phyloP scores from a whole-genome alignment of 208 protist species.

The Lotmaria passim region DNA sequence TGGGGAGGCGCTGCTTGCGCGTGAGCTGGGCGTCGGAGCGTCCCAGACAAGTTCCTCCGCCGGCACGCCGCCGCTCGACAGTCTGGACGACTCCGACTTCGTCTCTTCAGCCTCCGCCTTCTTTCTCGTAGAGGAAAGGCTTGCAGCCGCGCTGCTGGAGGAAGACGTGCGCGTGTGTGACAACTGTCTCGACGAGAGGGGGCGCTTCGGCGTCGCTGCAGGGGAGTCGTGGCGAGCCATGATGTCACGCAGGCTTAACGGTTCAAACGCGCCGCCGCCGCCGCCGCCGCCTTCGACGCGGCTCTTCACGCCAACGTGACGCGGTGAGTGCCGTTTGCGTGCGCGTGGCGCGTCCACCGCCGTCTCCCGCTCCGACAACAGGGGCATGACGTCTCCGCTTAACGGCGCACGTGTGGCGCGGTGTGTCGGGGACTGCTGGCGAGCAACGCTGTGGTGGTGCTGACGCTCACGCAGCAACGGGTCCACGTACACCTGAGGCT shows the following conservation, averaged over 20 bases:
- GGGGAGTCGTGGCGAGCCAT: constrained; percentile 26
- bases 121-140: too few relatives aligned
- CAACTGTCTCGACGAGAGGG: too few relatives aligned
- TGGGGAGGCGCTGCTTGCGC: constrained; percentile 7
- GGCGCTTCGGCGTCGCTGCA: too few relatives aligned
- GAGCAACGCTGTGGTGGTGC: constrained; percentile 20
- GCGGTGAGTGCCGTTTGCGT: constrained; percentile 1
- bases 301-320: background rate
- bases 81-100: background rate
- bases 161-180: background rate
- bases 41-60: constrained; percentile 34
- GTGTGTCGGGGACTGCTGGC: constrained; percentile 13
- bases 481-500: constrained; percentile 33
- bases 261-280: background rate
- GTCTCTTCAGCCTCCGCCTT: background rate
- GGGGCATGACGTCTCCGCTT: background rate
- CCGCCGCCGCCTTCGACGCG: background rate
- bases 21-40: background rate
- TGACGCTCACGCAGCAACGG: constrained; percentile 27
- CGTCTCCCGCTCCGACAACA: background rate
- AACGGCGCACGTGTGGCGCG: background rate
- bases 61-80: constrained; percentile 28
- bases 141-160: background rate
- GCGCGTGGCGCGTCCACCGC: background rate
- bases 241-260: constrained; percentile 30